These are phyloP conservation scores for Trichoderma simmonsii DNA, from an alignment of 2,329 filamentous ascomycete species.

Conservation along the genomic window DNA sequence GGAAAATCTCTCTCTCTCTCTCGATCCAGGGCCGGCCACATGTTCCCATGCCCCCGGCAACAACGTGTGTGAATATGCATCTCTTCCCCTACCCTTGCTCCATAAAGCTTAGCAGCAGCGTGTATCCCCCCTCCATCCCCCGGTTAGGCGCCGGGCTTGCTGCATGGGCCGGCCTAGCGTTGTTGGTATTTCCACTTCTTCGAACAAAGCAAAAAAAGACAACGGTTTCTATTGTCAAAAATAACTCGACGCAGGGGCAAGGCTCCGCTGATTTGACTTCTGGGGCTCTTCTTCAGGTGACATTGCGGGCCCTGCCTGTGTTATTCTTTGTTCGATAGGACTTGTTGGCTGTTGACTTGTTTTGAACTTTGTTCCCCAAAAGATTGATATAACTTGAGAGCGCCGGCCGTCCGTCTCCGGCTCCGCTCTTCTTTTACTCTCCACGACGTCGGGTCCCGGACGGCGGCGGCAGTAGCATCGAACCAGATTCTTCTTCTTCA, in stretches of 20 bases:
- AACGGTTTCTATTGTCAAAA: not conserved
- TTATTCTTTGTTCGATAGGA: not conserved
- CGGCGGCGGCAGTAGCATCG: constrained; percentile 9
- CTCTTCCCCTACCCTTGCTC: not conserved
- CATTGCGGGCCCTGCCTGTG: not conserved
- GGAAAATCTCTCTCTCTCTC: not conserved
- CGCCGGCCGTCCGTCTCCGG: not conserved
- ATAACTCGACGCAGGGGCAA: not conserved
- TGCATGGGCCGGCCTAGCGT: constrained; percentile 6
- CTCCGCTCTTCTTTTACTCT: not conserved
- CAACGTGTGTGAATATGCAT: not conserved
- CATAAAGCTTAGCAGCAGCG: not conserved
- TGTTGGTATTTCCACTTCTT: not conserved
- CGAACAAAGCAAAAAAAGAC: not conserved
- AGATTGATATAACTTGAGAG: constrained; percentile 4
- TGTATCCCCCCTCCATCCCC: not conserved
- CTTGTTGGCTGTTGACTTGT: not conserved
- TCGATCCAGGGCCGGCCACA: not conserved
- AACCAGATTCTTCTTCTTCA: not conserved
- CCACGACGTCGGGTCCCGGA: constrained; percentile 18
- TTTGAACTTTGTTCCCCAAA: not conserved
- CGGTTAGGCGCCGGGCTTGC: not conserved
- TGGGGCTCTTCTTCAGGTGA: constrained; percentile 9
- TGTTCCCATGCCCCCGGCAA: not conserved
- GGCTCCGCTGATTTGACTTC: constrained; percentile 3